Evolutionary conservation across 495 filamentous ascomycete genomes (phyloP).

Genomic region (Aspergillus asperescens): DNA sequence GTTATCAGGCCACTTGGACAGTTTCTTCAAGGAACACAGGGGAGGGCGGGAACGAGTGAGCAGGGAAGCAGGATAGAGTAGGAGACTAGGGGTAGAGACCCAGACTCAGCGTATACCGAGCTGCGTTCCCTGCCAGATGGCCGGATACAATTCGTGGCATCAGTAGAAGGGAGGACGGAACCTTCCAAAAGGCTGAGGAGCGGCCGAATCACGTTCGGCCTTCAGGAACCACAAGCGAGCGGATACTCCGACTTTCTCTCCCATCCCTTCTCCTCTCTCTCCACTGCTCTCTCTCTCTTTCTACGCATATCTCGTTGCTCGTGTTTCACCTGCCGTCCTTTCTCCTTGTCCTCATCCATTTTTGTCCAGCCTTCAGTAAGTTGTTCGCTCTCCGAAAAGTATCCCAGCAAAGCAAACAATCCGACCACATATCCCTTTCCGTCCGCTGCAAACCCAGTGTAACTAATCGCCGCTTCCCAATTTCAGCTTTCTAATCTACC

Average conservation of each 20-base stretch:
- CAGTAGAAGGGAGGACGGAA: not conserved
- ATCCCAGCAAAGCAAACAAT: not conserved
- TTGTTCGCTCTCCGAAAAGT: not conserved
- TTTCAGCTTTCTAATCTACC: slow-evolving; percentile 5
- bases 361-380: not conserved
- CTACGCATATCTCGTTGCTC: slow-evolving; percentile 8
- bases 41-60: not conserved
- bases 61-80: not conserved
- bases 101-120: not conserved
- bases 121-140: not conserved
- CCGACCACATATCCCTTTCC: not conserved
- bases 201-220: slow-evolving; percentile 5
- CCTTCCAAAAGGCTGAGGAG: slow-evolving; percentile 6
- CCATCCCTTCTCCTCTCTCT: slow-evolving; percentile 8
- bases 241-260: slow-evolving; percentile 3
- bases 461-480: slow-evolving; percentile 10
- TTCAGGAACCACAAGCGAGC: slow-evolving; percentile 1
- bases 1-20: slow-evolving; percentile 8
- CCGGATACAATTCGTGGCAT: slow-evolving; percentile 28
- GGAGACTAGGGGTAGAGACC: not conserved
- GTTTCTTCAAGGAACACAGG: not conserved
- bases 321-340: slow-evolving; percentile 9
- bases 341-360: not conserved
- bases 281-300: slow-evolving; percentile 12
- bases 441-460: not conserved